A percentile compares a stretch with the other conserved stretches of the same genome.
Evolutionary conservation across 2,329 filamentous ascomycete genomes (phyloP).

Genomic region (Alternaria dauci): DNA sequence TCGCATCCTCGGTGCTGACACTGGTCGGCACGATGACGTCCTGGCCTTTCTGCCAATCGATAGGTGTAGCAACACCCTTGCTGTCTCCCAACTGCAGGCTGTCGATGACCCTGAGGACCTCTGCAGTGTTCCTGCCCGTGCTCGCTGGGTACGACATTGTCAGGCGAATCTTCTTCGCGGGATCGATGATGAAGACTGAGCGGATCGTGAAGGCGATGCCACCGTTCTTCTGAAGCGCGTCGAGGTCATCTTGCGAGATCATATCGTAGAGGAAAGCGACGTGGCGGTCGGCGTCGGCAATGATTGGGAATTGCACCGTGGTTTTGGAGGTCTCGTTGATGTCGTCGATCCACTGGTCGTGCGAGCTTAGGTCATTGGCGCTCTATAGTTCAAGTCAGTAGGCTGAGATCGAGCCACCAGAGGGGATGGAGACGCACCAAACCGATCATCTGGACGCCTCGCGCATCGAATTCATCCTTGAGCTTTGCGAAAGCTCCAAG

Average conservation of each 20-base stretch:
- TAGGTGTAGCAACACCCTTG: constrained; percentile 86
- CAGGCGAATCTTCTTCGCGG: constrained; percentile 89
- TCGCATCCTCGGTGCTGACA: constrained; percentile 84
- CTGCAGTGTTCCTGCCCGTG: constrained; percentile 71
- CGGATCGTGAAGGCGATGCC: constrained; percentile 90
- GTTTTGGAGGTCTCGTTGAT: constrained; percentile 59
- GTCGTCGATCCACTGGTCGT: constrained; percentile 90
- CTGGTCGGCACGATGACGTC: constrained; percentile 91
- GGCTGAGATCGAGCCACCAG: background rate
- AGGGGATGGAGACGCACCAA: constrained; percentile 57
- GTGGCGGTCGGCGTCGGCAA: constrained; percentile 59
- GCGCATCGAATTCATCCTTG: constrained; percentile 84
- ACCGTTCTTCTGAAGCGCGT: constrained; percentile 62
- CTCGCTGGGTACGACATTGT: constrained; percentile 93
- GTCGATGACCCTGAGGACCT: constrained; percentile 67
- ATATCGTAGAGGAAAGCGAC: constrained; percentile 61
- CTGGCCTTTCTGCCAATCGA: constrained; percentile 88
- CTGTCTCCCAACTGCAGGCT: constrained; percentile 75
- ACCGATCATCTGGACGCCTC: constrained; percentile 89
- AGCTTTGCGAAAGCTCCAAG: constrained; percentile 92
- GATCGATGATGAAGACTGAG: constrained; percentile 94
- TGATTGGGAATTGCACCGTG: constrained; percentile 59
- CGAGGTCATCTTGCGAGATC: constrained; percentile 63
- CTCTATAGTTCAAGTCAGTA: constrained; percentile 48
- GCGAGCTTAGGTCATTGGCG: constrained; percentile 84